phyloP scores from a whole-genome alignment of 768 basidiomycete species.

The Bullera alba region DNA sequence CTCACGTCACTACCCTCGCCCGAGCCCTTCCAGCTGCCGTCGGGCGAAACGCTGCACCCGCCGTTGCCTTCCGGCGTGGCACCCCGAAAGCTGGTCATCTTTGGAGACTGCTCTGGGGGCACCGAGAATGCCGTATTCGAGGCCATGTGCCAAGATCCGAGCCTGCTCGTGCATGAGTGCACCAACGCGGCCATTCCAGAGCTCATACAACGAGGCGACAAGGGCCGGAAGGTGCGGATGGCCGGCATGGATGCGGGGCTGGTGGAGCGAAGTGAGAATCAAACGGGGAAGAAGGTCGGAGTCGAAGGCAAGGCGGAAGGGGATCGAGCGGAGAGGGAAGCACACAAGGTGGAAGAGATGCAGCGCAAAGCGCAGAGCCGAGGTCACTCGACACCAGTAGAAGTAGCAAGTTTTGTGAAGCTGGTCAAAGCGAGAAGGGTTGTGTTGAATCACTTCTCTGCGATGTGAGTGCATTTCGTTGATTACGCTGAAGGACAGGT shows the following conservation, averaged over 20 bases:
- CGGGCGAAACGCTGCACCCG: slow-evolving; percentile 33
- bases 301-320: slow-evolving; percentile 3
- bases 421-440: slow-evolving; percentile 31
- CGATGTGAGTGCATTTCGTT: slow-evolving; percentile 28
- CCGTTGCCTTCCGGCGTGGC: slow-evolving; percentile 19
- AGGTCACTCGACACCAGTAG: slow-evolving; percentile 42
- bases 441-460: slow-evolving; percentile 44
- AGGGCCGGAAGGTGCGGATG: slow-evolving; percentile 51
- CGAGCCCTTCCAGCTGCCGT: slow-evolving; percentile 35
- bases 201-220: slow-evolving; percentile 61
- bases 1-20: slow-evolving; percentile 32
- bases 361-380: slow-evolving; percentile 32
- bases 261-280: slow-evolving; percentile 26
- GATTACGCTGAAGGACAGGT: slow-evolving; percentile 17
- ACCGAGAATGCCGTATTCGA: slow-evolving; percentile 30
- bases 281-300: slow-evolving; percentile 8
- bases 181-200: slow-evolving; percentile 49
- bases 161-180: slow-evolving; percentile 43
- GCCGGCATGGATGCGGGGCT: slow-evolving; percentile 57
- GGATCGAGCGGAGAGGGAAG: slow-evolving; percentile 14
- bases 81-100: slow-evolving; percentile 38
- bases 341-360: slow-evolving; percentile 15
- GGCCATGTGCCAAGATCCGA: slow-evolving; percentile 32
- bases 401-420: slow-evolving; percentile 38
- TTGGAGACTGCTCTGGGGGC: slow-evolving; percentile 42